Evolutionary conservation across 768 basidiomycete genomes (phyloP).

Genomic region (Galerina sulciceps): DNA sequence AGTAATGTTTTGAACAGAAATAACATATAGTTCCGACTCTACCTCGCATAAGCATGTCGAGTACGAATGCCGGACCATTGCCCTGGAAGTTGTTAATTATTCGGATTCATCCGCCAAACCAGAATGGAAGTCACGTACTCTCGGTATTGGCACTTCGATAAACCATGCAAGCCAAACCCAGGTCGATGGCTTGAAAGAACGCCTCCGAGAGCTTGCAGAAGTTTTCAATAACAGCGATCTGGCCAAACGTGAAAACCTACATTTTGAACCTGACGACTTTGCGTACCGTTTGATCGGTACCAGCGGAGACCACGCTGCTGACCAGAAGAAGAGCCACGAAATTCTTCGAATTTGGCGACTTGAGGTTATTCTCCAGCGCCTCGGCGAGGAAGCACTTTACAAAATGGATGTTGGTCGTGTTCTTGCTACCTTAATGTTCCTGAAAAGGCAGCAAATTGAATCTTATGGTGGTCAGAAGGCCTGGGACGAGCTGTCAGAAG

Average conservation of each 20-base stretch:
- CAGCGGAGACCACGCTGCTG: slow-evolving; percentile 20
- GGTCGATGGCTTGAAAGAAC: neutral
- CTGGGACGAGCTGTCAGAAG: slow-evolving; percentile 18
- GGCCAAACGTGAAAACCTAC: slow-evolving; percentile 1
- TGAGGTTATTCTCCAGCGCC: neutral
- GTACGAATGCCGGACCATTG: neutral
- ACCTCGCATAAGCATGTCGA: neutral
- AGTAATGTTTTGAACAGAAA: no score
- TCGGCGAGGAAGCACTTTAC: slow-evolving; percentile 17
- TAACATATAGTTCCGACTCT: neutral
- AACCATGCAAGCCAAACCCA: slow-evolving; percentile 19
- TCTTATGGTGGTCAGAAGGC: slow-evolving; percentile 19
- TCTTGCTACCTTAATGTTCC: slow-evolving; percentile 1
- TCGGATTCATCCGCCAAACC: neutral
- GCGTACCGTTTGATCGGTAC: slow-evolving; percentile 12
- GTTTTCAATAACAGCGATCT: slow-evolving; percentile 19
- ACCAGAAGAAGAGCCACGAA: slow-evolving; percentile 18
- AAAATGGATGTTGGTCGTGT: neutral
- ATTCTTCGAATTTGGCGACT: slow-evolving; percentile 11
- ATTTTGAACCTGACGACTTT: slow-evolving; percentile 4
- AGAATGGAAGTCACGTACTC: neutral
- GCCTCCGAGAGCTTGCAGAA: neutral
- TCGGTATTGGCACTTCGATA: slow-evolving; percentile 16
- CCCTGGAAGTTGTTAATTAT: neutral
- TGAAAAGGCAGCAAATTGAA: slow-evolving; percentile 7